Evolutionary conservation across 2,329 filamentous ascomycete genomes (phyloP).

Genomic region (Alternaria arbusti): DNA sequence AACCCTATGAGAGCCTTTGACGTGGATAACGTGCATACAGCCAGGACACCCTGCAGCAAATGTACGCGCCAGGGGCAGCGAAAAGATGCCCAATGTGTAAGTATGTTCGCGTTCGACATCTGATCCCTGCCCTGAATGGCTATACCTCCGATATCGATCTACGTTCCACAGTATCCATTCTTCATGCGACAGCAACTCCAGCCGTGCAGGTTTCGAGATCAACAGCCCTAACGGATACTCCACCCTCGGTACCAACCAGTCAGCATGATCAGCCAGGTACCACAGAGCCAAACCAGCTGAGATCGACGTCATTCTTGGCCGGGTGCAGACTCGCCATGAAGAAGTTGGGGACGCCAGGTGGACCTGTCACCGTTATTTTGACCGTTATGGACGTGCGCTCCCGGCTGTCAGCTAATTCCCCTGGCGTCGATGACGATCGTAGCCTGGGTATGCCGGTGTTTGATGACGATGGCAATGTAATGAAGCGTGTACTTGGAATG

Average conservation of each 20-base stretch:
- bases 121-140: conserved; percentile 30
- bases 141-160: conserved; percentile 36
- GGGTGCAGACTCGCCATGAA: conserved; percentile 16
- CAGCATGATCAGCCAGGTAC: conserved; percentile 16
- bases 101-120: conserved; percentile 2
- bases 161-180: conserved; percentile 16
- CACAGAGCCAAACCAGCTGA: conserved; percentile 32
- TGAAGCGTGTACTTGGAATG: conserved; percentile 7
- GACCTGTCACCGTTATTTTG: conserved; percentile 21
- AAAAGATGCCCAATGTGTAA: conserved; percentile 6
- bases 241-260: conserved; percentile 23
- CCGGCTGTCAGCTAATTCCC: conserved; percentile 8
- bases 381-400: conserved; percentile 14
- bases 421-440: conserved; percentile 30
- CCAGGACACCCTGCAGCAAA: conserved; percentile 1
- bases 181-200: conserved; percentile 23
- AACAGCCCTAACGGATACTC: conserved; percentile 27
- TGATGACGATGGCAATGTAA: conserved; percentile 35
- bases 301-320: conserved; percentile 37
- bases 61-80: conserved; percentile 15
- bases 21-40: conserved; percentile 1
- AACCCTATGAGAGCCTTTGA: conserved; percentile 7
- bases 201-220: conserved; percentile 30
- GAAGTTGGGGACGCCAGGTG: conserved; percentile 20
- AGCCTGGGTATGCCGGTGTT: conserved; percentile 8